Percentiles rank a stretch among this genome's conserved stretches.
These are phyloP conservation scores for Pluteus cervinus DNA, from an alignment of 768 basidiomycete species.

Conservation along the genomic window DNA sequence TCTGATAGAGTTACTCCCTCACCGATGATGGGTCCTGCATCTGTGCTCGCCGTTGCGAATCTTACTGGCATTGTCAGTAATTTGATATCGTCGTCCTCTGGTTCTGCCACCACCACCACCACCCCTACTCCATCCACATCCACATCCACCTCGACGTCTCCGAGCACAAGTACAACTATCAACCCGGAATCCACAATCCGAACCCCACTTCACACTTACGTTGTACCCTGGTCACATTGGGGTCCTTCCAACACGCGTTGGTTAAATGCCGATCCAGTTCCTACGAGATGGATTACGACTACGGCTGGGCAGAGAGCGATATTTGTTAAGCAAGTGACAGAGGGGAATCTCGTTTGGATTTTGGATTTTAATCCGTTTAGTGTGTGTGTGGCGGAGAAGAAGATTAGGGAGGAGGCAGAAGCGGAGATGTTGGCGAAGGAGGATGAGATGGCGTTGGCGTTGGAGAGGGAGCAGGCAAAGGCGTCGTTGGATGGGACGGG, in stretches of 20 bases:
- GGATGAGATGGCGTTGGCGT: not conserved
- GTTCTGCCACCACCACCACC: too few species aligned
- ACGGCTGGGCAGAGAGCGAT: conserved; percentile 27
- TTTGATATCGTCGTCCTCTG: too few species aligned
- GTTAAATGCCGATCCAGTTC: conserved; percentile 19
- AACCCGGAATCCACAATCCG: conserved; percentile 5
- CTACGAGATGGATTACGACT: conserved; percentile 35
- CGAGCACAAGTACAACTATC: conserved; percentile 2
- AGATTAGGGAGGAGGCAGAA: conserved; percentile 1
- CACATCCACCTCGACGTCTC: not conserved
- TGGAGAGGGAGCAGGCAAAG: not conserved
- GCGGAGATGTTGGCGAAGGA: not conserved
- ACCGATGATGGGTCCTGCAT: too few species aligned
- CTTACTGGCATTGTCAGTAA: too few species aligned
- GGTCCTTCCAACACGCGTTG: conserved; percentile 27
- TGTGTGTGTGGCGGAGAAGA: conserved; percentile 10
- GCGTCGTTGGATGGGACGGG: not conserved
- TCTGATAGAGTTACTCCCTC: too few species aligned
- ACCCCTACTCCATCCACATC: not conserved
- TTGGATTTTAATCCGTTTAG: conserved; percentile 23
- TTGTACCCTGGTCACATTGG: conserved; percentile 24
- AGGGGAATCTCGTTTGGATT: conserved; percentile 5
- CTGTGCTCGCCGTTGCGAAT: too few species aligned
- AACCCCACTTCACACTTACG: not conserved
- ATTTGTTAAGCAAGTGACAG: conserved; percentile 11